Conservation (phyloP, 2,329 filamentous ascomycete genomes). For the Canariomyces notabilis region DNA sequence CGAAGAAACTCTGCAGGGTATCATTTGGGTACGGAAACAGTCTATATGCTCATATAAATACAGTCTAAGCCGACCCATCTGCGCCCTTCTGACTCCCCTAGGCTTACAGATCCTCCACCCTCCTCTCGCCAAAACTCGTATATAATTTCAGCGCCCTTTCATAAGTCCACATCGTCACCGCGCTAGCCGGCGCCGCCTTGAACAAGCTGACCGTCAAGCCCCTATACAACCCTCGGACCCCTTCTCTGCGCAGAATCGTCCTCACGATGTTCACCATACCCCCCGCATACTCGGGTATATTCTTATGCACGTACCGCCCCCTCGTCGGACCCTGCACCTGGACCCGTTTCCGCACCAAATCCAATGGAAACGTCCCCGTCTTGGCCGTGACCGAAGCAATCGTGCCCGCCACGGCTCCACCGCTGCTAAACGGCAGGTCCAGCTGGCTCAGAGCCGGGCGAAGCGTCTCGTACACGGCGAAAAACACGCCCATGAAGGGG, state of each 20-base stretch:
- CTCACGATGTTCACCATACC: constrained; percentile 62
- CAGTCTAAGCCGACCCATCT: constrained; percentile 2
- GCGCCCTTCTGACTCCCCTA: constrained; percentile 4
- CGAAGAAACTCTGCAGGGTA: neutral
- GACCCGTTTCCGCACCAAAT: constrained; percentile 85
- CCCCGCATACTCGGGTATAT: constrained; percentile 77
- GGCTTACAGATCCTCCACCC: constrained; percentile 14
- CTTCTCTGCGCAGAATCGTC: constrained; percentile 67
- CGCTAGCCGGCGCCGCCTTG: constrained; percentile 90
- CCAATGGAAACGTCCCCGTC: constrained; percentile 85
- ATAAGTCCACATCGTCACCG: constrained; percentile 93
- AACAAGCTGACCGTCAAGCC: constrained; percentile 83
- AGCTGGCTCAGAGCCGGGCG: constrained; percentile 53
- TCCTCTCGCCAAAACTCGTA: constrained; percentile 33
- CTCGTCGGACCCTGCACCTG: constrained; percentile 93
- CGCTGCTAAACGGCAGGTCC: constrained; percentile 64
- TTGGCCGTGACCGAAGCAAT: constrained; percentile 77
- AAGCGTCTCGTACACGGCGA: constrained; percentile 78
- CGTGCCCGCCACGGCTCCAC: constrained; percentile 79
- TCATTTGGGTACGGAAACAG: no score
- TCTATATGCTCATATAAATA: no score
- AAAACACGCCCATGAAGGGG: constrained; percentile 97
- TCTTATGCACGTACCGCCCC: constrained; percentile 70
- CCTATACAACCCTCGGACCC: constrained; percentile 75
- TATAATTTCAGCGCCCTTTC: constrained; percentile 66